These are phyloP conservation scores for Kodamaea sp. DNA, from an alignment of 1,139 yeast genomes.

Conservation along the genomic window DNA sequence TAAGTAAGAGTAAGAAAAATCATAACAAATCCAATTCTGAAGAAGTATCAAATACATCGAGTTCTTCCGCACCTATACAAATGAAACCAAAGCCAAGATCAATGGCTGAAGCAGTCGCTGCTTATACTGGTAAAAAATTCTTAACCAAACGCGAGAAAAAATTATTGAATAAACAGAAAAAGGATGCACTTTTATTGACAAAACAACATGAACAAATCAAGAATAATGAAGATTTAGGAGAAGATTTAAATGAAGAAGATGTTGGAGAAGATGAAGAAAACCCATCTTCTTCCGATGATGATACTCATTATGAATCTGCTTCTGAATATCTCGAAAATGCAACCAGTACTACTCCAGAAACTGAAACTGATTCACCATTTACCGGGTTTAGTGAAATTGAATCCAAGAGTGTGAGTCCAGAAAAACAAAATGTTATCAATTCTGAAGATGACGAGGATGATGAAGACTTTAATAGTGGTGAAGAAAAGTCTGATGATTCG, in stretches of 20 bases:
- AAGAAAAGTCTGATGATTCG: slow-evolving; percentile 11
- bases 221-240: slow-evolving; percentile 13
- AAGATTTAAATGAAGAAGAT: slow-evolving; percentile 23
- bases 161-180: slow-evolving; percentile 24
- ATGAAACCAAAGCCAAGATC: slow-evolving; percentile 39
- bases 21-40: slow-evolving; percentile 3
- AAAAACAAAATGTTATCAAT: slow-evolving; percentile 5
- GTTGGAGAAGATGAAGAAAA: slow-evolving; percentile 9
- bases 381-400: slow-evolving; percentile 14
- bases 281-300: slow-evolving; percentile 16
- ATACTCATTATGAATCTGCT: slow-evolving; percentile 29
- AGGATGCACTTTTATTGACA: slow-evolving; percentile 6
- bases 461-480: slow-evolving; percentile 22
- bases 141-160: slow-evolving; percentile 38
- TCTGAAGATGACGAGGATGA: slow-evolving; percentile 15
- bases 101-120: slow-evolving; percentile 61
- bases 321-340: slow-evolving; percentile 23
- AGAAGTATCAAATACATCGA: slow-evolving; percentile 1
- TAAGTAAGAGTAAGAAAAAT: slow-evolving; percentile 22
- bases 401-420: slow-evolving; percentile 5
- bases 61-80: slow-evolving; percentile 2
- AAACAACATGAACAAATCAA: not conserved
- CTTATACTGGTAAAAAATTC: slow-evolving; percentile 53
- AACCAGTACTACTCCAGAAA: not conserved
- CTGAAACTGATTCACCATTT: slow-evolving; percentile 12